phyloP scores from a whole-genome alignment of 2,329 filamentous ascomycete genomes.

The Aplosporella prunicola region DNA sequence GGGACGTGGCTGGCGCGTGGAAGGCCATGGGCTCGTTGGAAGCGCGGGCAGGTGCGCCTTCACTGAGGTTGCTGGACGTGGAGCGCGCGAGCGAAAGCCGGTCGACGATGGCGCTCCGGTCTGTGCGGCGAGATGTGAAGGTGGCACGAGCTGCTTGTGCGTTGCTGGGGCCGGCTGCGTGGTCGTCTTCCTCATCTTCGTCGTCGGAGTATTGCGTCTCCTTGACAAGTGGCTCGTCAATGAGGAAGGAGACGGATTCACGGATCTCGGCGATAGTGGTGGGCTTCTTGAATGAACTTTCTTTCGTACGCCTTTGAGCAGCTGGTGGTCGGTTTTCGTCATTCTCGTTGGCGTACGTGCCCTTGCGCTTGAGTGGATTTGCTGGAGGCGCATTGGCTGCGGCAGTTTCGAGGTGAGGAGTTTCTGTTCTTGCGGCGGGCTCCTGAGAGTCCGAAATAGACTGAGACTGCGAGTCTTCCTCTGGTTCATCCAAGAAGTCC shows the following conservation, averaged over 20 bases:
- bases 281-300: conserved; percentile 49
- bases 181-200: conserved; percentile 39
- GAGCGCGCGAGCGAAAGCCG: conserved; percentile 60
- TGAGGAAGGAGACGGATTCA: conserved; percentile 71
- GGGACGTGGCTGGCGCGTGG: conserved; percentile 33
- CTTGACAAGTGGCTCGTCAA: conserved; percentile 57
- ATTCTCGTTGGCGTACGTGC: conserved; percentile 29
- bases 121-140: conserved; percentile 29
- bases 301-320: conserved; percentile 51
- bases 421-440: conserved; percentile 7
- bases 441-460: conserved; percentile 33
- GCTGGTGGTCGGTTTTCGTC: conserved; percentile 43
- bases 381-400: conserved; percentile 8
- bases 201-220: conserved; percentile 39
- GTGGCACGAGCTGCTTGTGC: conserved; percentile 14
- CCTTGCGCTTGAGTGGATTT: conserved; percentile 31
- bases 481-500: conserved; percentile 54
- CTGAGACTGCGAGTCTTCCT: conserved; percentile 25
- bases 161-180: conserved; percentile 19
- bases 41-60: conserved; percentile 19
- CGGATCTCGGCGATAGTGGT: conserved; percentile 71
- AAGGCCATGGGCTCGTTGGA: conserved; percentile 48
- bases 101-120: conserved; percentile 52
- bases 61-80: conserved; percentile 14
- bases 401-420: background rate